Evolutionary conservation across 306 rosid genomes (phyloP), one percentile per base, ranked within the genome.

Genomic region (Cucurbita argyrosperma): DNA sequence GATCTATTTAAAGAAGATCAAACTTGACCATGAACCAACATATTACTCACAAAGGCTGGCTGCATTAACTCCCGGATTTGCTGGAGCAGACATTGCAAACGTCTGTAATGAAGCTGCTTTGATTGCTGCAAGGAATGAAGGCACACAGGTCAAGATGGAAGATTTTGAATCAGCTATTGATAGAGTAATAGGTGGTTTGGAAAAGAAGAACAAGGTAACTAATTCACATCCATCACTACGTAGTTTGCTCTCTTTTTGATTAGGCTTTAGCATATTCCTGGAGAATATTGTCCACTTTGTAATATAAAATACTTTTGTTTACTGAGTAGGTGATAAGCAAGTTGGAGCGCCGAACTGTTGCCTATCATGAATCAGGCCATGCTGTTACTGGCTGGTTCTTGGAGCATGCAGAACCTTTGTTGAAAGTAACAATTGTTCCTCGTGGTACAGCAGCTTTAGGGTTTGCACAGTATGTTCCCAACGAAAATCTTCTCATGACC

Each of bases 71-170:
- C 98, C 98, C 46, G 98, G 98, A 73, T 90, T 94, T 88, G 96
- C 97, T 35, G 98, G 98, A 75, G 98, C 98, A n/a, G 98, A 90
- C 86, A 94, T 94, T 83, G 97, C 98, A 55, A 94, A 94, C 85
- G 96, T 94, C 40, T 90, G 97, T 80, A 94, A 94, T 39, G 98
- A 94, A 85, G 98, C 92, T 82, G 98, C 98, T 51, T 79, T 94
- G 60, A 88, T 94, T 85, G 98, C 98, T 79, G 98, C 98, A 26
- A 90, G 98, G 75, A 13, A 21, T 76, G 96, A 89, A 59, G 74
- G 81, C 78, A 40, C 81, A 35, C 79, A 76, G 79, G 88, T 94
- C 76, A 85, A 87, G 51, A 88, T 94, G 97, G 63, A 82, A 6
- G 87, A 94, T 85, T 94, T 94, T 71, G 96, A 94, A 77, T 83